Evolutionary conservation across 192 early-diverging fungal species (phyloP), one percentile per base, ranked within the genome.

Genomic region (Obelidium mucronatum): DNA sequence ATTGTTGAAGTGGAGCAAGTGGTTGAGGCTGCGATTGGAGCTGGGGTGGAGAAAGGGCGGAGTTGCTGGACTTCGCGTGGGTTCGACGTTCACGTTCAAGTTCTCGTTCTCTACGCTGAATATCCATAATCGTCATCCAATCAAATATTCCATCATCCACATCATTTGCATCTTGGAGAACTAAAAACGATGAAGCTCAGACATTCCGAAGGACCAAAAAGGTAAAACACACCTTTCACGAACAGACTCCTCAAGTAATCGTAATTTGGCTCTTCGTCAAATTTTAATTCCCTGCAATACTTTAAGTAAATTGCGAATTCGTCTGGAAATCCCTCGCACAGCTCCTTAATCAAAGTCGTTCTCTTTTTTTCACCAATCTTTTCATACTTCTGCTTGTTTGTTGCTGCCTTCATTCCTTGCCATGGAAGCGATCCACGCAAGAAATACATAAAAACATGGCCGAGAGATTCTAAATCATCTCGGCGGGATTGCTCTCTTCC

Each of bases 331-430:
- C 91, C 58, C 92, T 92, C 92, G 74, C 94, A 95, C 30, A 99
- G 87, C 71, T 97, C 97, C 75, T 92, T 90, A 77, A 98, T 90
- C n/a, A 85, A 84, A 0, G 94, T 94, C 44, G 91, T 89, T 80
- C 96, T 95, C 84, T 99, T 99, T 87, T 95, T 95, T 84, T 99
- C 97, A 52, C 97, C 97, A 81, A 99, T 99, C 80, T 97, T 95
- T 80, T 99, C 97, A 82, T 99, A 99, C 79, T 99, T 99, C 88
- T 99, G 97, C 79, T 97, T 96, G 87, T 98, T 99, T 68, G 95
- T 96, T 24, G 91, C 93, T 0, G 97, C 97, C 84, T 97, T 97
- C 31, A 99, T 84, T 3, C 97, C 97, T 82, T 99, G 97, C 97
- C 97, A 99, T 22, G 97, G 97, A 63, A 99, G 84, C 35, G 87